Evolutionary conservation across 1,139 yeast genomes (phyloP).

Genomic region (Casaregolazyma lundiana): DNA sequence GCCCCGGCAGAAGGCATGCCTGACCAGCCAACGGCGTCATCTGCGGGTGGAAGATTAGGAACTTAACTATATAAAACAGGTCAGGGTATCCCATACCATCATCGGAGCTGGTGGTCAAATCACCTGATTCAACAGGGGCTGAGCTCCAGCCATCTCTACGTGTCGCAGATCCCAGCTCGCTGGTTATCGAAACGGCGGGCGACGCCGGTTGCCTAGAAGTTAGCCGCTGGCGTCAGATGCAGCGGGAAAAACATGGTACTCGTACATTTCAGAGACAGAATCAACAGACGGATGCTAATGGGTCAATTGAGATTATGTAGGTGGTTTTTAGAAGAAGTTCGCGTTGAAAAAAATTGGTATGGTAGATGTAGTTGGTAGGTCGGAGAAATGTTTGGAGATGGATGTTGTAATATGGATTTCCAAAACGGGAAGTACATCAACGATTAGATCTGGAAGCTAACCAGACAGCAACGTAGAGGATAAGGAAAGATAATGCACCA

Average conservation of each 20-base stretch:
- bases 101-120: not conserved
- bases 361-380: not conserved
- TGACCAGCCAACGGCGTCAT: not conserved
- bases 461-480: not conserved
- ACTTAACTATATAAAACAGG: not conserved
- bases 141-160: not conserved
- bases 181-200: not conserved
- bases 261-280: not conserved
- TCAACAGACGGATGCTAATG: too few relatives aligned
- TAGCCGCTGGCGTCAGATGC: not conserved
- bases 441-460: too few relatives aligned
- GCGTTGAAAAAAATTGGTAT: not conserved
- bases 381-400: not conserved
- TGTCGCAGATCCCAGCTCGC: not conserved
- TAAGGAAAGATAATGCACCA: not conserved
- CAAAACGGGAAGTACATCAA: not conserved
- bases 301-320: too few relatives aligned
- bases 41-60: not conserved
- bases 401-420: not conserved
- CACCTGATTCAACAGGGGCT: not conserved
- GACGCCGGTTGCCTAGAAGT: not conserved
- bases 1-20: conserved; percentile 1
- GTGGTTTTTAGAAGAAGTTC: too few relatives aligned
- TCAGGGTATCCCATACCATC: not conserved
- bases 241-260: not conserved